These are phyloP conservation scores for Lyophyllum decastes DNA, from an alignment of 768 basidiomycete genomes.

Conservation along the genomic window DNA sequence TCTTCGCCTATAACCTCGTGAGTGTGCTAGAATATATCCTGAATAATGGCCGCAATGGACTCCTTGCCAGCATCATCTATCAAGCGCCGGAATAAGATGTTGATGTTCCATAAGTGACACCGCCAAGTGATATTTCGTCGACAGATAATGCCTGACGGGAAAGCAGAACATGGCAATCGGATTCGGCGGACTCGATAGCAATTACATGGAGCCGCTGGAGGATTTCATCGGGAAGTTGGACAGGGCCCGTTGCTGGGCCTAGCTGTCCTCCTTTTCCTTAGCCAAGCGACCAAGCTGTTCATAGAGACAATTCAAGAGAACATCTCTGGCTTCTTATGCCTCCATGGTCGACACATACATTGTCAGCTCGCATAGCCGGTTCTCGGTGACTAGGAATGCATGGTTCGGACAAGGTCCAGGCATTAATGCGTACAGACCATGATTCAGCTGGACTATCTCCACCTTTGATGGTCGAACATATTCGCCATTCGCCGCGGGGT, in stretches of 20 bases:
- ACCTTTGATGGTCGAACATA: constrained; percentile 1
- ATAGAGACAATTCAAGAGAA: not conserved
- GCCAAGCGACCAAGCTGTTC: not conserved
- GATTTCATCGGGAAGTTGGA: not conserved
- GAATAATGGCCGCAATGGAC: no score
- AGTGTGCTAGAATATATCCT: not conserved
- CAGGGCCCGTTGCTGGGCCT: not conserved
- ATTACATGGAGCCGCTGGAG: not conserved
- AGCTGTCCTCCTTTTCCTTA: not conserved
- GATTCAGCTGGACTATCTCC: not conserved
- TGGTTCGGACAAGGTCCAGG: not conserved
- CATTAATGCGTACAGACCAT: constrained; percentile 6
- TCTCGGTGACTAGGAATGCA: constrained; percentile 8
- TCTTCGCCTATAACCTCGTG: not conserved
- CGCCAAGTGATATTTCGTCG: constrained; percentile 4
- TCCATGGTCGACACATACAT: not conserved
- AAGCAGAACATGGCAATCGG: not conserved
- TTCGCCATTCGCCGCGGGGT: constrained; percentile 7
- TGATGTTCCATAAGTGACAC: constrained; percentile 11
- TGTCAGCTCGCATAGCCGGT: constrained; percentile 6
- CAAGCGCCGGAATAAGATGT: constrained; percentile 8
- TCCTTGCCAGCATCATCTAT: no score
- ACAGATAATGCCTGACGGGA: not conserved
- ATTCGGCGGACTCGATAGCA: not conserved
- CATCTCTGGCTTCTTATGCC: constrained; percentile 15